Conservation (phyloP, 2,329 filamentous ascomycete genomes). For the Cladosporium sp. region DNA sequence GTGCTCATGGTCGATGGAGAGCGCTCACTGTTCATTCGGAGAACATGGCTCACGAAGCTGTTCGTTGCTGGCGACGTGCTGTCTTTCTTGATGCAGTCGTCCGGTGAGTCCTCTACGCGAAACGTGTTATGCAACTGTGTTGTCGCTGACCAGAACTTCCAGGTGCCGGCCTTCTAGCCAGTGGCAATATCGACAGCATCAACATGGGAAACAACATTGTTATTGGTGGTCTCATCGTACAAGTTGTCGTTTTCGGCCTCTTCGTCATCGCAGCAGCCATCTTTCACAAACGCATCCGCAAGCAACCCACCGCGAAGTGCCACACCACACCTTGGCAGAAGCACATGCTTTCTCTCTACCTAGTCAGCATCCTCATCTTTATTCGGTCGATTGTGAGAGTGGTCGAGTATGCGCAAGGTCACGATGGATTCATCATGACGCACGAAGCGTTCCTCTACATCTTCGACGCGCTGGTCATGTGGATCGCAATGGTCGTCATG, state of each 20-base stretch:
- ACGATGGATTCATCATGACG: constrained; percentile 40
- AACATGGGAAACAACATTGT: constrained; percentile 42
- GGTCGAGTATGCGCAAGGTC: constrained; percentile 46
- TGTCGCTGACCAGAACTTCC: constrained; percentile 11
- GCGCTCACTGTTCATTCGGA: constrained; percentile 39
- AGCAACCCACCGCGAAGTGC: constrained; percentile 18
- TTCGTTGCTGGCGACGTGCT: constrained; percentile 48
- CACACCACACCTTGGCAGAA: constrained; percentile 32
- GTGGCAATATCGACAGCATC: constrained; percentile 28
- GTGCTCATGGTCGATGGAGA: constrained; percentile 40
- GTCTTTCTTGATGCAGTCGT: constrained; percentile 43
- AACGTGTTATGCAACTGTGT: neutral
- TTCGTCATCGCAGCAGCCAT: constrained; percentile 38
- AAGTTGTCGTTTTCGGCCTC: constrained; percentile 48
- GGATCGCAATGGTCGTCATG: constrained; percentile 20
- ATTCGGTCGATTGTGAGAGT: constrained; percentile 47
- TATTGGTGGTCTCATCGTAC: constrained; percentile 46
- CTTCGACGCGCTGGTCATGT: constrained; percentile 26
- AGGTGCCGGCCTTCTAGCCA: constrained; percentile 39
- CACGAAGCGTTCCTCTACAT: constrained; percentile 26
- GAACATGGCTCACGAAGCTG: constrained; percentile 43
- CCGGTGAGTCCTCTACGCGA: neutral
- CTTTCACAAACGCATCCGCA: constrained; percentile 27
- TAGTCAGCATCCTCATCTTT: constrained; percentile 43
- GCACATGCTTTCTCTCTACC: constrained; percentile 42